phyloP scores from a whole-genome alignment of 345 rosid genomes.

The Psidium friedrichsthalianum region DNA sequence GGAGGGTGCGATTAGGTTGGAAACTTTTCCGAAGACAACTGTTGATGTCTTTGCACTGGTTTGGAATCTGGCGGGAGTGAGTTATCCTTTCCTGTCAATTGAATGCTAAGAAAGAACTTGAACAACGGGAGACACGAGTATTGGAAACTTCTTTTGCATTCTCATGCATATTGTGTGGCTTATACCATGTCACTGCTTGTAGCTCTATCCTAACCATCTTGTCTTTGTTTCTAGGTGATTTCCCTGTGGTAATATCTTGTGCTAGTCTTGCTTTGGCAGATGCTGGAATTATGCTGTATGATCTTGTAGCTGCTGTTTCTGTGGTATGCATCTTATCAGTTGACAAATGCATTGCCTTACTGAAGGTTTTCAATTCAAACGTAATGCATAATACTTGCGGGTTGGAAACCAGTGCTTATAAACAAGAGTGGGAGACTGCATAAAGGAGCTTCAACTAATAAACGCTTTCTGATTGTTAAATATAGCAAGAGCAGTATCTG shows the following conservation, averaged over 20 bases:
- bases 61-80: conserved; percentile 98
- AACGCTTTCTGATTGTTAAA: background rate
- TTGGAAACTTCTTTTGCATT: background rate
- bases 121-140: background rate
- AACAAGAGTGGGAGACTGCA: background rate
- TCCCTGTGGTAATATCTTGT: conserved; percentile 79
- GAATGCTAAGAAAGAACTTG: background rate
- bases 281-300: conserved; percentile 95
- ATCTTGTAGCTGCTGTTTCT: conserved; percentile 84
- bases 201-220: background rate
- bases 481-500: background rate
- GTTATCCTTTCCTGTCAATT: conserved; percentile 9
- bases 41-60: conserved; percentile 93
- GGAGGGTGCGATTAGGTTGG: conserved; percentile 77
- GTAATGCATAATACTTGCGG: background rate
- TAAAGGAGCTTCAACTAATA: background rate
- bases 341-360: background rate
- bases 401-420: background rate
- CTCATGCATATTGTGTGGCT: background rate
- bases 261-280: conserved; percentile 97
- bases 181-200: background rate
- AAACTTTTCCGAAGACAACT: conserved; percentile 89
- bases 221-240: conserved; percentile 56
- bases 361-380: background rate
- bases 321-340: conserved; percentile 38